Base-by-base conservation (phyloP, 345 rosid genomes). In the Eucalyptus marginata region DNA sequence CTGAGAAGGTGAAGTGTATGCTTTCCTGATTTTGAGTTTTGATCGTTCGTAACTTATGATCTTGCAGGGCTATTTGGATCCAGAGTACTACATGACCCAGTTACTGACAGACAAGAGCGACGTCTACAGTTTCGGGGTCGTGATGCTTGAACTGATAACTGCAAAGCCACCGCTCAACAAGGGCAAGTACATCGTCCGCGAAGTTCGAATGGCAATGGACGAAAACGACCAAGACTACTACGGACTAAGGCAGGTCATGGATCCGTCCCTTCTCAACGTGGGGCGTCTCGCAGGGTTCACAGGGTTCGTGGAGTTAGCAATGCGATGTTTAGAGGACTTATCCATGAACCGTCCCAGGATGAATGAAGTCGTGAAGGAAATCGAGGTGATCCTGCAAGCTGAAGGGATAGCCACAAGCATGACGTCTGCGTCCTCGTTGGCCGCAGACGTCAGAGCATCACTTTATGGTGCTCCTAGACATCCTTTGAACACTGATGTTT, bases 51-150 rank as follows among this genome's bases (percentile, higher is more conserved):
- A 3, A 64, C 36, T 86, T 40, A 2, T 13, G 51, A 4, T 87
- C 7, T 49, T 62, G 86, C 58, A 91, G 92, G 92, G 92, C 86
- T 91, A 91, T 43, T 50, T 91, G 66, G 92, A 91, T 87, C 92
- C 92, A 12, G 92, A 91, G 86, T 91, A 91, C 87, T 90, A 86
- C 91, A 88, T 88, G 91, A 47, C 91, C 24, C 91, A 88, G 64
- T 89, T 89, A 59, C 66, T 88, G 43, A 89, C 92, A 3, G 92
- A 91, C 86, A 91, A 68, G 80, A 91, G 92, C 29, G 92, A 91
- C 36, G 92, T 91, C 47, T 91, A 88, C 81, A 91, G 92, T 56
- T 91, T 91, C 24, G 92, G 92, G 44, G 91, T 91, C 13, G 90
- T 91, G 33, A 91, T 91, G 92, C 86, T 91, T 14, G 92, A 91